Base-by-base conservation (phyloP, 2,329 filamentous ascomycete genomes). In the Alternaria longipes region DNA sequence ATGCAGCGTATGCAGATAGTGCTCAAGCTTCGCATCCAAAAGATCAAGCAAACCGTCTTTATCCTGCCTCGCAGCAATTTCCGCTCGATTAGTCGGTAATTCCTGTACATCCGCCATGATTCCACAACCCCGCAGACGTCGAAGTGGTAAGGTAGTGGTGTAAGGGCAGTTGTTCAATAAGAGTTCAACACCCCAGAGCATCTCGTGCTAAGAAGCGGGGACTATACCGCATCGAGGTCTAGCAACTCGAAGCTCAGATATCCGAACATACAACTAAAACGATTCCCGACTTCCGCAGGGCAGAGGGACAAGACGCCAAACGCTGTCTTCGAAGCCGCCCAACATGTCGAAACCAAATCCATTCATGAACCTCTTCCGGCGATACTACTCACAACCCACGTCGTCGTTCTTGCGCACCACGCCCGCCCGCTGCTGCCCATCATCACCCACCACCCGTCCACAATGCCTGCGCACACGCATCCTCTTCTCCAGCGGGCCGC, bases 1-100 rank as follows among this genome's bases (percentile, higher is more conserved):
- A 74, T 93, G 84, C 1, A 94, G 80, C 1, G 91, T 83, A 55
- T 74, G 63, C 9, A 94, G 86, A 73, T 93, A 92, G 34, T 82
- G 84, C 75, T 86, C 85, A 24, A 93, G 82, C 28, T 92, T 84
- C 51, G 71, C 65, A 75, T 93, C 91, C 56, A 93, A 86, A 32
- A 69, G 66, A 67, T 74, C 72, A 71, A 83, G 60, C 28, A 81
- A 67, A 8, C 59, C 65, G 14, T 74, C 68, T 60, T 70, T 74
- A 2, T 68, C 60, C 16, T 22, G 51, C 49, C 49, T 54, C 41
- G 20, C 51, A 20, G 46, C 47, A 38, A 44, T 12, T 24, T 54
- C 41, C 14, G 41, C 20, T 11, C 42, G 44, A 47, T 20, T 6
- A 8, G 14, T 30, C 14, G 38, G 36, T 5, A 24, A 11, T 0